Evolutionary conservation across 306 rosid genomes (phyloP), one percentile per base, ranked within the genome.

Genomic region (Cicer pinnatifidum): DNA sequence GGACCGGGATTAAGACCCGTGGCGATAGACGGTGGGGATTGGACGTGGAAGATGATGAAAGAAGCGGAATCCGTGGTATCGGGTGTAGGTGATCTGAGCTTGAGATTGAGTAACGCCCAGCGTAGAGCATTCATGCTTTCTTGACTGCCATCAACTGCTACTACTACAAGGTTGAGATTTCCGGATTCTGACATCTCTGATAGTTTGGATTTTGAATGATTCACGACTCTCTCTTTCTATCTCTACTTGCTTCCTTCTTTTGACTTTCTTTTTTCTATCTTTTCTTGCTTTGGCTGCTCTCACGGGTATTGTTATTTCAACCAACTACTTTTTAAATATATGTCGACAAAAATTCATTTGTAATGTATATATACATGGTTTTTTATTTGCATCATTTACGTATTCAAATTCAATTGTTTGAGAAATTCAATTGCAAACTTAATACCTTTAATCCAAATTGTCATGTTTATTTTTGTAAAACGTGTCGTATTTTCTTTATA

Each of bases 61-160:
- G 79, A 69, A 41, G 28, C 76, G 8, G 41, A 53, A 16, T 12
- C 5, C 35, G 60, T 1, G 76, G 88, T 73, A 15, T 83, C 87
- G 70, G 85, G 54, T 5, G 45, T 17, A 16, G 88, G 83, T 20
- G 89, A 84, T 76, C 86, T 89, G 73, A 90, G 93, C 75, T 85
- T 88, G 82, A 93, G 91, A 76, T 93, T 91, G n/a, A 54, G 61
- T n/a, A 93, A 73, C 7, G 96, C 87, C 98, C 98, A 93, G 47
- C 67, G 88, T 41, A 93, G 77, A 6, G 93, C 90, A 37, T 69
- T 69, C 98, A 93, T 93, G 83, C 98, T 93, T 79, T 81, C 92
- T 45, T 93, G 91, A 81, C 88, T 93, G 57, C 93, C 96, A 61
- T 93, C 98, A 3, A 91, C 92, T 44, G 98, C 87, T 23, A 89